Percentiles rank a stretch among this genome's conserved stretches.
Conservation (phyloP, 1,284 basidiomycete species). For the Ganoderma lingzhi region DNA sequence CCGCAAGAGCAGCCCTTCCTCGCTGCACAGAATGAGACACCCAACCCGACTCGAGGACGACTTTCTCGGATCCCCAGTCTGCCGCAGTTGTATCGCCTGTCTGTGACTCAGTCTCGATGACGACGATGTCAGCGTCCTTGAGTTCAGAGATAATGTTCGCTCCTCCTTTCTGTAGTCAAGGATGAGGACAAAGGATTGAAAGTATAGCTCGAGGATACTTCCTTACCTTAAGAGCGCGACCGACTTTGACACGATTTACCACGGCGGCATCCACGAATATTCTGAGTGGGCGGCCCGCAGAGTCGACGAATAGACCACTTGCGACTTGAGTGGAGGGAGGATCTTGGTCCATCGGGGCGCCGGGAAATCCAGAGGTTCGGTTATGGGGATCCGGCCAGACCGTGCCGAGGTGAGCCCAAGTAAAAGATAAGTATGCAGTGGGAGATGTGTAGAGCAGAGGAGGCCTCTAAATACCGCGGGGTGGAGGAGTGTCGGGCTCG, state of each 20-base stretch:
- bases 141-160: conserved; percentile 57
- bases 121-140: conserved; percentile 58
- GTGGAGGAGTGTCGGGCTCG: not conserved
- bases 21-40: conserved; percentile 35
- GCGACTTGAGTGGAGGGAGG: conserved; percentile 18
- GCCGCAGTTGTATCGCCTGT: conserved; percentile 59
- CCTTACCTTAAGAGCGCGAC: conserved; percentile 58
- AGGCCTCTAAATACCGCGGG: not conserved
- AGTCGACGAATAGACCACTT: conserved; percentile 29
- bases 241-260: conserved; percentile 55
- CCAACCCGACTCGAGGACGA: conserved; percentile 48
- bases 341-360: conserved; percentile 10
- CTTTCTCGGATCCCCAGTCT: conserved; percentile 64
- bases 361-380: conserved; percentile 9
- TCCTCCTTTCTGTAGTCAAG: conserved; percentile 53
- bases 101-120: conserved; percentile 61
- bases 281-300: conserved; percentile 34
- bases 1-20: conserved; percentile 50
- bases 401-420: not conserved
- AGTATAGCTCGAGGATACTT: not conserved
- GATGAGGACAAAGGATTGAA: not conserved
- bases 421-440: not conserved
- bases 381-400: not conserved
- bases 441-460: not conserved
- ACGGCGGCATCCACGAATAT: conserved; percentile 64